phyloP scores from a whole-genome alignment of 2,329 filamentous ascomycete genomes.

The Colletotrichum sp. region DNA sequence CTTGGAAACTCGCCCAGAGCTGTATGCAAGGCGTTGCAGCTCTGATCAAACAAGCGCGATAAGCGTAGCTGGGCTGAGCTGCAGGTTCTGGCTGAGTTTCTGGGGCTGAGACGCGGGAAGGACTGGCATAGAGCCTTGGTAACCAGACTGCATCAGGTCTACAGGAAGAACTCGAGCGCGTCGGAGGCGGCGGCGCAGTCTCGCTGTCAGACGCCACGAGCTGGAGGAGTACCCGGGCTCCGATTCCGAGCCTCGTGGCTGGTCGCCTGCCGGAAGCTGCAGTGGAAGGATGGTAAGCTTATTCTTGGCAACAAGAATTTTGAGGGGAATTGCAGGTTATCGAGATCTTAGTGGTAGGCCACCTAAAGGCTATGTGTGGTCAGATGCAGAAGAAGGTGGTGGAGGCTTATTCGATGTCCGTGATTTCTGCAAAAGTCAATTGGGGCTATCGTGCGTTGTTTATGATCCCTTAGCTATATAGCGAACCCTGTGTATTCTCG shows the following conservation, averaged over 20 bases:
- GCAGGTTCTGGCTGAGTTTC: background rate
- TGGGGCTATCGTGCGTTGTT: background rate
- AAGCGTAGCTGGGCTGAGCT: background rate
- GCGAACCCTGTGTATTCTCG: background rate
- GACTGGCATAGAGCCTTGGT: background rate
- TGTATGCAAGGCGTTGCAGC: background rate
- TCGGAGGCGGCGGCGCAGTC: conserved; percentile 6
- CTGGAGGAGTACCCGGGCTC: background rate
- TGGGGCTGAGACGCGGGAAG: background rate
- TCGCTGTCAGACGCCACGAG: background rate
- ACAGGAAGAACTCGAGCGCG: background rate
- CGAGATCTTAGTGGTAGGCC: background rate
- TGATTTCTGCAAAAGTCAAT: background rate
- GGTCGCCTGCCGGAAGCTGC: background rate
- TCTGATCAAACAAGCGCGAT: background rate
- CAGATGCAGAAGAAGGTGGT: background rate
- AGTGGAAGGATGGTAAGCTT: background rate
- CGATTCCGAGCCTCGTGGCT: background rate
- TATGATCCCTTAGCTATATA: background rate
- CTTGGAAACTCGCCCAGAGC: background rate
- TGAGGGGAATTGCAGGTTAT: background rate
- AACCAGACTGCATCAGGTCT: background rate
- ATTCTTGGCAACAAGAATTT: background rate
- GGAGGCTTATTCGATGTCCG: background rate
- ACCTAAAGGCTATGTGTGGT: background rate